These are phyloP conservation scores for Boletus edulis DNA, from an alignment of 768 basidiomycete genomes.

Conservation along the genomic window DNA sequence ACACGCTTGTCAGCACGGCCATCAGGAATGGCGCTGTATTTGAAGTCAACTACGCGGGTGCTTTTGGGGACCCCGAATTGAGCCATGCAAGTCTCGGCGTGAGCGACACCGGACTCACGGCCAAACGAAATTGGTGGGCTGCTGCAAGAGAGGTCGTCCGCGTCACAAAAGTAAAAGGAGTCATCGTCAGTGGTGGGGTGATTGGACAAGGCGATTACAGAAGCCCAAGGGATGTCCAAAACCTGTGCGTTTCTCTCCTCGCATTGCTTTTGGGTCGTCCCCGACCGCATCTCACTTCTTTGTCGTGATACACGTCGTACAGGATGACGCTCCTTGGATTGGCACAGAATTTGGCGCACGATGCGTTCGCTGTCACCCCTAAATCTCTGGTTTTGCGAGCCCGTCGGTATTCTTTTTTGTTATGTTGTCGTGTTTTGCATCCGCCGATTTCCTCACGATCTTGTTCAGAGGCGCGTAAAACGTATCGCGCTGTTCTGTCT, in stretches of 20 bases:
- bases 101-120: conserved; percentile 49
- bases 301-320: neutral
- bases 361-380: conserved; percentile 54
- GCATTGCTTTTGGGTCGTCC: no score
- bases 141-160: conserved; percentile 71
- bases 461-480: conserved; percentile 71
- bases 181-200: conserved; percentile 71
- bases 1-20: conserved; percentile 78
- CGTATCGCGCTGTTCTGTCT: conserved; percentile 76
- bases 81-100: conserved; percentile 44
- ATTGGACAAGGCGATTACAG: conserved; percentile 60
- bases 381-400: conserved; percentile 72
- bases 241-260: conserved; percentile 52
- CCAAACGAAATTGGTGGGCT: conserved; percentile 85
- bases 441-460: neutral
- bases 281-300: no score
- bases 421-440: neutral
- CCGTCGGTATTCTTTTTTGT: conserved; percentile 44
- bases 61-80: conserved; percentile 58
- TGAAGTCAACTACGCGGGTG: conserved; percentile 76
- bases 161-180: conserved; percentile 76
- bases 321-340: conserved; percentile 70
- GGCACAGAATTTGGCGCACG: conserved; percentile 65
- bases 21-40: conserved; percentile 81
- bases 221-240: conserved; percentile 70